Percentiles rank a stretch among this genome's conserved stretches.
Evolutionary conservation across 2,329 filamentous ascomycete species (phyloP).

Genomic region (Dissoconium aciculare): DNA sequence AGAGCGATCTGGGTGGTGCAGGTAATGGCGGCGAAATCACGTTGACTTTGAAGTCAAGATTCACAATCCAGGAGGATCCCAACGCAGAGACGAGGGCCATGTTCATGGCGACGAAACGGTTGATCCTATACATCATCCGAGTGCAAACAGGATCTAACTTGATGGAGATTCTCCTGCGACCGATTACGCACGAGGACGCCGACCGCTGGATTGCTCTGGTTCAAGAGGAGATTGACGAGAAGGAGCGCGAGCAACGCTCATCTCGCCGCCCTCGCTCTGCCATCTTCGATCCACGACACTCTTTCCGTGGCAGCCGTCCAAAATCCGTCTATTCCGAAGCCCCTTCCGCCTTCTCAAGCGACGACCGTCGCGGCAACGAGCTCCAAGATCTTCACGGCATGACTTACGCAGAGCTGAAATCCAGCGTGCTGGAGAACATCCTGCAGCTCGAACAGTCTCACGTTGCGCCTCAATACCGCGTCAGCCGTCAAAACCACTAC

Average conservation of each 20-base stretch:
- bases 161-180: conserved; percentile 89
- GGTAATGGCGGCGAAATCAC: conserved; percentile 22
- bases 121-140: conserved; percentile 92
- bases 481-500: conserved; percentile 77
- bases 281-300: conserved; percentile 19
- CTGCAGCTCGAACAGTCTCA: conserved; percentile 65
- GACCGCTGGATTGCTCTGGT: conserved; percentile 72
- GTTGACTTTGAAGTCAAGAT: conserved; percentile 22
- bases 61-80: conserved; percentile 46
- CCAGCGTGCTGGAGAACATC: conserved; percentile 85
- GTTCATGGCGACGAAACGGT: conserved; percentile 97
- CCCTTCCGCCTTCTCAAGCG: conserved; percentile 23
- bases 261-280: conserved; percentile 13
- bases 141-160: conserved; percentile 83
- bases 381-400: conserved; percentile 80
- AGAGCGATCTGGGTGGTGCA: conserved; percentile 48
- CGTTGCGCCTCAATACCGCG: conserved; percentile 44
- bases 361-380: conserved; percentile 18
- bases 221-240: conserved; percentile 55
- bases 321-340: conserved; percentile 28
- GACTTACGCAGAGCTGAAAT: conserved; percentile 84
- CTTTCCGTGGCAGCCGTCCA: conserved; percentile 18
- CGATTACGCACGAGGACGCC: conserved; percentile 75
- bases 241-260: conserved; percentile 26
- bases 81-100: conserved; percentile 82